phyloP scores from a whole-genome alignment of 1,139 yeast genomes.

The Blastobotrys ciferrii region DNA sequence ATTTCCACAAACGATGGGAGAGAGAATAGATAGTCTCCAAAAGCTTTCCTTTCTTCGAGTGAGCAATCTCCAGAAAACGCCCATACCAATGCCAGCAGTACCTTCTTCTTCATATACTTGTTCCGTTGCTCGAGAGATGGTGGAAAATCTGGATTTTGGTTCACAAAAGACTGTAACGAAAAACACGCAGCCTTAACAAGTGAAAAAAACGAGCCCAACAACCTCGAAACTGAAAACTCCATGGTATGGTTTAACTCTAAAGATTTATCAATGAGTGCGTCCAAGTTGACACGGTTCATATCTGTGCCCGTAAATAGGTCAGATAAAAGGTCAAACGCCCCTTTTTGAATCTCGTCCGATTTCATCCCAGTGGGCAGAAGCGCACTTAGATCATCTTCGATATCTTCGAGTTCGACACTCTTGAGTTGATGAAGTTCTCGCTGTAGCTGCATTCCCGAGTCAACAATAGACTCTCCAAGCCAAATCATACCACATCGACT shows the following conservation, averaged over 20 bases:
- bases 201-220: conserved; percentile 42
- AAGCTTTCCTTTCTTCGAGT: conserved; percentile 41
- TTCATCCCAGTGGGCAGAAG: conserved; percentile 9
- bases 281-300: background rate
- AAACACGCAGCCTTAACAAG: conserved; percentile 29
- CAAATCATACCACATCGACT: conserved; percentile 92
- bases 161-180: conserved; percentile 23
- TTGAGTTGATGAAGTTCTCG: conserved; percentile 24
- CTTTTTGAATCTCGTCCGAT: conserved; percentile 17
- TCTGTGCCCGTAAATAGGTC: conserved; percentile 17
- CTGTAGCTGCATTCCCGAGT: conserved; percentile 31
- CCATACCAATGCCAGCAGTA: conserved; percentile 58
- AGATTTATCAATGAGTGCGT: conserved; percentile 28
- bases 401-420: conserved; percentile 27
- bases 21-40: conserved; percentile 39
- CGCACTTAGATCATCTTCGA: conserved; percentile 33
- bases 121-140: conserved; percentile 29
- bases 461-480: conserved; percentile 48
- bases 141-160: conserved; percentile 29
- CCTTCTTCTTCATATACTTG: conserved; percentile 40
- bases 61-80: conserved; percentile 64
- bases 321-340: conserved; percentile 13
- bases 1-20: conserved; percentile 28
- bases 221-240: conserved; percentile 46
- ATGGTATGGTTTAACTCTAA: conserved; percentile 49